A percentile compares a stretch with the other conserved stretches of the same genome.
These are phyloP conservation scores for Ilyonectria destructans DNA, from an alignment of 2,329 filamentous ascomycete genomes.

Conservation along the genomic window DNA sequence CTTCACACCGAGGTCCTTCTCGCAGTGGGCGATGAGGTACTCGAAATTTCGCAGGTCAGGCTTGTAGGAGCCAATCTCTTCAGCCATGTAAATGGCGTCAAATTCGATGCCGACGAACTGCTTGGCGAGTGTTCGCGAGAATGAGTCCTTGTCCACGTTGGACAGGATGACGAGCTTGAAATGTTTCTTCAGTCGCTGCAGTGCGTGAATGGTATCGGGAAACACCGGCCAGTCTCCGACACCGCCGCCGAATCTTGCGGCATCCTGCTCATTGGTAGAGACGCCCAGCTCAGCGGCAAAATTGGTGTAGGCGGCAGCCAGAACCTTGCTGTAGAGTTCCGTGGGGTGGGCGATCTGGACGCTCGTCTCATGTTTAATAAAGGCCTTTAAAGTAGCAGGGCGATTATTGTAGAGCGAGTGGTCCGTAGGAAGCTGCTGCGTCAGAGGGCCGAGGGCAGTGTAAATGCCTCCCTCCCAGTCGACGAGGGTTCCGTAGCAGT, in stretches of 20 bases:
- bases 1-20: constrained; percentile 68
- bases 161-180: constrained; percentile 74
- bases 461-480: constrained; percentile 81
- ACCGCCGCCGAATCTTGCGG: constrained; percentile 64
- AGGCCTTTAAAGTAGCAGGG: constrained; percentile 57
- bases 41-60: constrained; percentile 76
- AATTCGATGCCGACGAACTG: constrained; percentile 67
- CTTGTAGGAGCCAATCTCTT: constrained; percentile 82
- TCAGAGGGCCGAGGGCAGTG: constrained; percentile 65
- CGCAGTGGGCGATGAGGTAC: constrained; percentile 71
- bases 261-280: constrained; percentile 54
- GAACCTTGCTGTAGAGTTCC: constrained; percentile 71
- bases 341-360: constrained; percentile 69
- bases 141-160: constrained; percentile 67
- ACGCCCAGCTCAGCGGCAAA: constrained; percentile 61
- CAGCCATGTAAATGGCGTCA: constrained; percentile 77
- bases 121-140: constrained; percentile 41
- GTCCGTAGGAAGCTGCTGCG: constrained; percentile 57
- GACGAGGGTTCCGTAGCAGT: constrained; percentile 84
- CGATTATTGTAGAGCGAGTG: constrained; percentile 55
- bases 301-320: constrained; percentile 62
- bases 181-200: constrained; percentile 62
- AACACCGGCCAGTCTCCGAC: constrained; percentile 72
- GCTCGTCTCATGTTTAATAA: constrained; percentile 63
- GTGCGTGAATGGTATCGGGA: constrained; percentile 68